Conservation (phyloP, 805 yeast genomes). For the Candida bentonensis region DNA sequence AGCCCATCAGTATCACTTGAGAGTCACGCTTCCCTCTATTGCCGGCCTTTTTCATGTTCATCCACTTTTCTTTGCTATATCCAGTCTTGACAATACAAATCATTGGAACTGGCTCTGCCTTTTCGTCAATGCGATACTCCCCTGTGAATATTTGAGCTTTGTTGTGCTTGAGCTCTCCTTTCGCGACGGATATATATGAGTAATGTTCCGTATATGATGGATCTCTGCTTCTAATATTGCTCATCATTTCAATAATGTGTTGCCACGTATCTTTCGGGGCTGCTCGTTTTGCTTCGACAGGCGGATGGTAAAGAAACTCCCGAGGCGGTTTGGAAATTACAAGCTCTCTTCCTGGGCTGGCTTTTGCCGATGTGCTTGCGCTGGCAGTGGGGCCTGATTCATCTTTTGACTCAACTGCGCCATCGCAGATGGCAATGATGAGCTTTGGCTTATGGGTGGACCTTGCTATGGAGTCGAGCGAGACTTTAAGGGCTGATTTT, state of each 20-base stretch:
- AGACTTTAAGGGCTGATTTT: not conserved
- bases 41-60: constrained; percentile 64
- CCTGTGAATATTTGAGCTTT: constrained; percentile 97
- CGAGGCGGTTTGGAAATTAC: not conserved
- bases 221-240: constrained; percentile 54
- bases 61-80: constrained; percentile 54
- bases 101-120: constrained; percentile 50
- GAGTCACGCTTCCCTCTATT: constrained; percentile 96
- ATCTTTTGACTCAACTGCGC: not conserved
- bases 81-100: constrained; percentile 74
- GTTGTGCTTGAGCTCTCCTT: constrained; percentile 88
- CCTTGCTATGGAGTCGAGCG: constrained; percentile 34
- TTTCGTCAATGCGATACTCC: constrained; percentile 70
- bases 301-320: not conserved
- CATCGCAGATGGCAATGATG: constrained; percentile 1
- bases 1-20: constrained; percentile 81
- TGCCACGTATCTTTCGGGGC: not conserved
- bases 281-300: not conserved
- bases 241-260: constrained; percentile 75
- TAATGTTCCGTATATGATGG: constrained; percentile 63
- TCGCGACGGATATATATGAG: constrained; percentile 92
- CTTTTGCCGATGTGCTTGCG: too few species aligned
- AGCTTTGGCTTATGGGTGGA: constrained; percentile 61
- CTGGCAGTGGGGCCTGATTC: not conserved
- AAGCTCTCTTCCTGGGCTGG: too few species aligned